Conservation (phyloP, 768 basidiomycete species). For the Boletus subparvulus region DNA sequence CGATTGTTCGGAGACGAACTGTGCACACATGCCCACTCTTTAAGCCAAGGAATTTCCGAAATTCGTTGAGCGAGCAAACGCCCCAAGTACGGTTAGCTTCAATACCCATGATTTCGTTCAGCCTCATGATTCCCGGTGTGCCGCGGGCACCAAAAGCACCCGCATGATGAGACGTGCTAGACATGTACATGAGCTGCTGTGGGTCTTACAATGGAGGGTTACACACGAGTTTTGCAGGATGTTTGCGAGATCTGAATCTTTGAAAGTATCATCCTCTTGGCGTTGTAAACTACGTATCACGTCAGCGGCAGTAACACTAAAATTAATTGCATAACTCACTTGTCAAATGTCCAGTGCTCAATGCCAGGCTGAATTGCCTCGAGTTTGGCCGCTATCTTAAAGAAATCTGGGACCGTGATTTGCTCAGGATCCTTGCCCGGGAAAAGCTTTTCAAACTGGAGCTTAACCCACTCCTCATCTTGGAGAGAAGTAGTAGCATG, state of each 20-base stretch:
- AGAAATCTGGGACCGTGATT: slow-evolving; percentile 52
- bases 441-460: slow-evolving; percentile 53
- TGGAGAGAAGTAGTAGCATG: slow-evolving; percentile 74
- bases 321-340: slow-evolving; percentile 36
- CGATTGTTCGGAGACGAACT: neutral
- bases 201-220: neutral
- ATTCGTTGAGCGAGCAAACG: slow-evolving; percentile 81
- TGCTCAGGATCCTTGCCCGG: slow-evolving; percentile 49
- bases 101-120: slow-evolving; percentile 86
- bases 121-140: slow-evolving; percentile 70
- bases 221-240: slow-evolving; percentile 68
- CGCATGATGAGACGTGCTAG: slow-evolving; percentile 69
- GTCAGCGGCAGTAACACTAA: neutral
- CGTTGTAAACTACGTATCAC: slow-evolving; percentile 51
- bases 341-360: slow-evolving; percentile 65
- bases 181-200: neutral
- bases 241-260: slow-evolving; percentile 67
- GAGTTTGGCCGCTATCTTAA: slow-evolving; percentile 39
- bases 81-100: slow-evolving; percentile 76
- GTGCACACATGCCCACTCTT: slow-evolving; percentile 49
- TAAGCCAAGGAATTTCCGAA: slow-evolving; percentile 76
- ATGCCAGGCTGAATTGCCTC: slow-evolving; percentile 44
- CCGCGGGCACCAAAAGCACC: slow-evolving; percentile 74
- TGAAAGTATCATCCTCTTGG: slow-evolving; percentile 57
- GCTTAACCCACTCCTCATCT: slow-evolving; percentile 69